These are phyloP conservation scores for Pseudogymnoascus verrucosus DNA, from an alignment of 2,329 filamentous ascomycete genomes.

Conservation along the genomic window DNA sequence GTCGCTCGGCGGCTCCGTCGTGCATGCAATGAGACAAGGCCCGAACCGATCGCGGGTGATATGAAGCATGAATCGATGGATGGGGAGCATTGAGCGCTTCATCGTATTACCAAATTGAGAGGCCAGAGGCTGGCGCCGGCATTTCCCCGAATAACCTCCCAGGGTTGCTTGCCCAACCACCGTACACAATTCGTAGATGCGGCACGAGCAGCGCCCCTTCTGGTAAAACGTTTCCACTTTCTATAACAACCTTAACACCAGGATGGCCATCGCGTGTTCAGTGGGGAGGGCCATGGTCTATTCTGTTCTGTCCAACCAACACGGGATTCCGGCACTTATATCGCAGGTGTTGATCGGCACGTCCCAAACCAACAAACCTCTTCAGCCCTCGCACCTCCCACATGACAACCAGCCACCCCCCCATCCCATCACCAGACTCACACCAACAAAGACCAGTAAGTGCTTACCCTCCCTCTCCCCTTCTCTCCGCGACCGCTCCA, in stretches of 20 bases:
- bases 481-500: background rate
- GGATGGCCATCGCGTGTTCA: background rate
- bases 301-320: background rate
- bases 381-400: background rate
- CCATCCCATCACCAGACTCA: background rate
- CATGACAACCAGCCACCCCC: background rate
- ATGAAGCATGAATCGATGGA: background rate
- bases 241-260: background rate
- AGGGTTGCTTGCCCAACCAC: background rate
- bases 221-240: background rate
- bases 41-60: background rate
- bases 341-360: background rate
- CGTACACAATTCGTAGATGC: background rate
- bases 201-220: background rate
- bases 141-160: background rate
- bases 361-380: background rate
- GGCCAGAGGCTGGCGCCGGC: background rate
- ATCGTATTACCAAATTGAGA: background rate
- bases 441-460: background rate
- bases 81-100: background rate
- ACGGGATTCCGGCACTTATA: background rate
- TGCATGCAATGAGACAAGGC: background rate
- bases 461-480: background rate
- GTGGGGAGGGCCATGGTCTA: background rate
- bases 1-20: background rate